These are phyloP conservation scores for Rosa lucieae DNA, from an alignment of 306 rosid genomes.

Conservation along the genomic window DNA sequence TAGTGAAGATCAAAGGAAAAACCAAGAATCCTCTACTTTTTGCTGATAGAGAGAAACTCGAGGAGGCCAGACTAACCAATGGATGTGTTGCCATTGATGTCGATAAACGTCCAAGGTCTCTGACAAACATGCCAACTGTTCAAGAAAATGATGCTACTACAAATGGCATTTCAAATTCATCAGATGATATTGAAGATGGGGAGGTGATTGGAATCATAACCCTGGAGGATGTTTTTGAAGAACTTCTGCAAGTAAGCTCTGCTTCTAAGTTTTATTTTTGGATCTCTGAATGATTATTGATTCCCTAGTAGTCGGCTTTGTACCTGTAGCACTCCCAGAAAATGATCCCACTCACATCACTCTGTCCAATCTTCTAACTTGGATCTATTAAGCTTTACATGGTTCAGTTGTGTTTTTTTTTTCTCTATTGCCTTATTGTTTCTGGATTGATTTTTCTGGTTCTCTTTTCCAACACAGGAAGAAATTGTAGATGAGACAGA, in stretches of 20 bases:
- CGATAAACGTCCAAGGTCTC: slow-evolving; percentile 46
- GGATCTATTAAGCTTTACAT: background rate
- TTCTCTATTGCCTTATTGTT: background rate
- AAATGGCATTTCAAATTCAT: slow-evolving; percentile 31
- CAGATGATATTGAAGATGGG: slow-evolving; percentile 72
- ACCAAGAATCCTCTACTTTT: slow-evolving; percentile 31
- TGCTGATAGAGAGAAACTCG: slow-evolving; percentile 44
- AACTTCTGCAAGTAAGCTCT: slow-evolving; percentile 66
- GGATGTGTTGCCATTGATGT: slow-evolving; percentile 50
- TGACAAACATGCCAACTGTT: slow-evolving; percentile 28
- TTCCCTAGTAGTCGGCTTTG: background rate
- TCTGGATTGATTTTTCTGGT: background rate
- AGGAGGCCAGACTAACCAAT: slow-evolving; percentile 28
- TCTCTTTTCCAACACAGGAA: slow-evolving; percentile 38
- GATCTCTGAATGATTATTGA: background rate
- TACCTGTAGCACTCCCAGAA: background rate
- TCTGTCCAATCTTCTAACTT: background rate
- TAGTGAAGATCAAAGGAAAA: slow-evolving; percentile 67
- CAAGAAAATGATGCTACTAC: slow-evolving; percentile 37
- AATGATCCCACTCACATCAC: background rate
- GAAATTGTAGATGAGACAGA: slow-evolving; percentile 57
- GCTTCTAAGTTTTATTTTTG: background rate
- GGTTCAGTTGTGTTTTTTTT: background rate
- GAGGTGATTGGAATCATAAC: slow-evolving; percentile 95
- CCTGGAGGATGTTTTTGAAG: slow-evolving; percentile 93